Conservation (phyloP, 108 stramenopile genomes). For the Conticribra guillardii region DNA sequence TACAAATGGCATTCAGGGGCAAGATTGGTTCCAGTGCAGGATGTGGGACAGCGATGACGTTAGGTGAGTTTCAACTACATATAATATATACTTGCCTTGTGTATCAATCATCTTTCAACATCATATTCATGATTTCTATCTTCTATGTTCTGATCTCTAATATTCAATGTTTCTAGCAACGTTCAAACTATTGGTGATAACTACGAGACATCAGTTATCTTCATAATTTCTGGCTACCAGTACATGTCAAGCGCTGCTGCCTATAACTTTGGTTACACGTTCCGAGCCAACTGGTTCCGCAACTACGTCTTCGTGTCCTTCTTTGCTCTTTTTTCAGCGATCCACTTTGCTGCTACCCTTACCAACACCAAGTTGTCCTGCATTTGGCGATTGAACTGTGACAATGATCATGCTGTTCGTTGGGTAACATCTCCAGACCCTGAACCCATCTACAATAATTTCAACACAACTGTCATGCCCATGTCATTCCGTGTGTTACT, state of each 20-base stretch:
- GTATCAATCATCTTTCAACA: no score
- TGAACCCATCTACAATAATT: constrained; percentile 31
- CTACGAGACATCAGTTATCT: constrained; percentile 54
- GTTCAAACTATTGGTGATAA: constrained; percentile 10
- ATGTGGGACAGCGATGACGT: constrained; percentile 61
- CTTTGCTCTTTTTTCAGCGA: constrained; percentile 18
- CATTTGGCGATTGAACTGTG: constrained; percentile 64
- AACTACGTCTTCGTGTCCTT: constrained; percentile 59
- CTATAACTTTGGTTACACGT: constrained; percentile 62
- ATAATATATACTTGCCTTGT: constrained; percentile 78
- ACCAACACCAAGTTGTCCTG: constrained; percentile 51
- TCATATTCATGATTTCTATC: no score
- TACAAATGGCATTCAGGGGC: no score
- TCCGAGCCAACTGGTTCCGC: constrained; percentile 32
- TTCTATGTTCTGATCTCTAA: no score
- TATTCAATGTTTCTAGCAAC: no score
- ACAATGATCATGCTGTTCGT: constrained; percentile 55
- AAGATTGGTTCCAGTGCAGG: constrained; percentile 74
- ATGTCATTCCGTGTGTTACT: constrained; percentile 49
- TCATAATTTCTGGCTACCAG: constrained; percentile 65
- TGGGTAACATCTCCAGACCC: constrained; percentile 23
- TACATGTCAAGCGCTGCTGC: constrained; percentile 64
- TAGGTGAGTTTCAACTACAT: constrained; percentile 43
- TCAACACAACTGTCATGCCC: constrained; percentile 61
- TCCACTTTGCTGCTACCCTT: constrained; percentile 43